Evolutionary conservation across 805 yeast species (phyloP).

Genomic region (Candida namnaoensis): DNA sequence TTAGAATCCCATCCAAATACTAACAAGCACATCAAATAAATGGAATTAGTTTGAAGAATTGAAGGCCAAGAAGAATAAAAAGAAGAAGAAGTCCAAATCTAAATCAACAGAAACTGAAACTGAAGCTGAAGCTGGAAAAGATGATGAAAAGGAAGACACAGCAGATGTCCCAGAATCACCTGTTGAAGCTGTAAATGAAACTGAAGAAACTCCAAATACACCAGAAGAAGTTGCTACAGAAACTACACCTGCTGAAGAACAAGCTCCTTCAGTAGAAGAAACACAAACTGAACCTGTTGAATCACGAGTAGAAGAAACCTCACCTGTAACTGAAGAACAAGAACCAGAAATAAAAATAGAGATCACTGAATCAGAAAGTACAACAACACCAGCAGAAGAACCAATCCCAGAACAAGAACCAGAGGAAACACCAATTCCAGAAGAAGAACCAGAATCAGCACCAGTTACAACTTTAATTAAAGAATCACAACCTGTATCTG

Average conservation of each 20-base stretch:
- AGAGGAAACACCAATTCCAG: no score
- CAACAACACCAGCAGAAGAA: no score
- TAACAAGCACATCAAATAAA: neutral
- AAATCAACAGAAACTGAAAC: constrained; percentile 5
- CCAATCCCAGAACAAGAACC: no score
- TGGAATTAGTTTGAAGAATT: constrained; percentile 45
- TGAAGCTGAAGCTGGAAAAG: constrained; percentile 4
- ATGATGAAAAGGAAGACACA: constrained; percentile 4
- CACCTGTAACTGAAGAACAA: no score
- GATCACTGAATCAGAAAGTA: no score
- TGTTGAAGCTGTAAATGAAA: constrained; percentile 3
- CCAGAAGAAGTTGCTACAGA: neutral
- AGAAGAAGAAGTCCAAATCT: constrained; percentile 28
- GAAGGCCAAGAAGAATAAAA: constrained; percentile 49
- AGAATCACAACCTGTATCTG: no score
- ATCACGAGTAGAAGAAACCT: no score
- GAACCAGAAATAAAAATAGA: no score
- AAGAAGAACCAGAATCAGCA: no score
- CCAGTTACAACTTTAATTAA: no score
- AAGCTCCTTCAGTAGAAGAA: constrained; percentile 2
- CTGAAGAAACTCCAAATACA: neutral
- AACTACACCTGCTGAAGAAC: constrained; percentile 2
- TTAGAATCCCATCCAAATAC: neutral
- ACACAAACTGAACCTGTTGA: no score
- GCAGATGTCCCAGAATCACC: constrained; percentile 9